A percentile compares a stretch with the other conserved stretches of the same genome.
phyloP scores from a whole-genome alignment of 345 rosid genomes.

The Pelargonium nanum region DNA sequence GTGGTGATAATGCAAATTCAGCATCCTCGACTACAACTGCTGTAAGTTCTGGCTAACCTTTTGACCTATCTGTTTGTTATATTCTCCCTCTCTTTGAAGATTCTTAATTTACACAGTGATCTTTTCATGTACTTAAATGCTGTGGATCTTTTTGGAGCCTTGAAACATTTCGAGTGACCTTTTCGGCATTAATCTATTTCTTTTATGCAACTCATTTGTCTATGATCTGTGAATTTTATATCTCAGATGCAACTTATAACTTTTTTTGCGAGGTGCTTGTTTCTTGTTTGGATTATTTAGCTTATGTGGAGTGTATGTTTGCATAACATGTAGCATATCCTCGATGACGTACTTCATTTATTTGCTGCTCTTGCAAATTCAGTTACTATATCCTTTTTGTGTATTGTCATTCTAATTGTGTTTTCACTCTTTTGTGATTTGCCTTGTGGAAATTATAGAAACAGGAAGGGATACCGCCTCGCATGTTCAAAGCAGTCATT shows the following conservation, averaged over 20 bases:
- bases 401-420: neutral
- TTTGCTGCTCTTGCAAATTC: neutral
- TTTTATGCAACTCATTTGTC: too few species aligned
- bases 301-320: neutral
- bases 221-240: too few species aligned
- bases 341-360: neutral
- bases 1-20: slow-evolving; percentile 28
- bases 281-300: neutral
- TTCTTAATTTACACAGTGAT: too few species aligned
- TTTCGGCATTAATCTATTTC: too few species aligned
- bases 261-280: neutral
- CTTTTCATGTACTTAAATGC: too few species aligned
- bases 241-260: neutral
- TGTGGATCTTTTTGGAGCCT: too few species aligned
- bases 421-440: neutral
- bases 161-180: too few species aligned
- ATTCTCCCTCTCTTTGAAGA: too few species aligned
- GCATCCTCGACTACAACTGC: slow-evolving; percentile 21
- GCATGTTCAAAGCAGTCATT: slow-evolving; percentile 89
- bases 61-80: too few species aligned
- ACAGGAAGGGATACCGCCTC: slow-evolving; percentile 95
- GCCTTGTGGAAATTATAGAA: slow-evolving; percentile 30
- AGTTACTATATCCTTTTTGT: neutral
- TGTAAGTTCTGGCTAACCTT: slow-evolving; percentile 31
- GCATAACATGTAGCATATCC: neutral